Conservation (phyloP, 2,329 filamentous ascomycete genomes). For the Fusarium sp. region DNA sequence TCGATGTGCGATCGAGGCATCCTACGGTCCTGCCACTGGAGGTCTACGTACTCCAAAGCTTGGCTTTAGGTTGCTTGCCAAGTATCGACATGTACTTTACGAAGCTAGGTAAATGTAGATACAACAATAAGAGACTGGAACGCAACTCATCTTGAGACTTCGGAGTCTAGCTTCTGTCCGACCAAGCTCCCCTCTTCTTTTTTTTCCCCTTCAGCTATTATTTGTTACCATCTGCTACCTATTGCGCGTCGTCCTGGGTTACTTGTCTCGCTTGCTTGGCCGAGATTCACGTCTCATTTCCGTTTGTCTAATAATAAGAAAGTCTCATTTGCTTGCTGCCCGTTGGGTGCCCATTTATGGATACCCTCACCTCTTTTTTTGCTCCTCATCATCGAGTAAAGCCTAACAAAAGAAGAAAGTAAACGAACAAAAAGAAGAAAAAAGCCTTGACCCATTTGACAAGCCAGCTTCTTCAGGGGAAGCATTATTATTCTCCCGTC, state of each 20-base stretch:
- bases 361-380: constrained; percentile 30
- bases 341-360: constrained; percentile 41
- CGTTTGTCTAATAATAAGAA: constrained; percentile 20
- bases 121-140: constrained; percentile 31
- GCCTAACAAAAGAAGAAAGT: not conserved
- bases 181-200: not conserved
- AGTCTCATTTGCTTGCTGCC: constrained; percentile 43
- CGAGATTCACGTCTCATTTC: constrained; percentile 40
- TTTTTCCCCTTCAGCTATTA: constrained; percentile 5
- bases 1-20: not conserved
- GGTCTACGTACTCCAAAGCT: constrained; percentile 13
- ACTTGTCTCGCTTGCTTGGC: constrained; percentile 34
- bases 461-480: constrained; percentile 11
- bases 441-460: constrained; percentile 10
- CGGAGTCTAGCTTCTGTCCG: constrained; percentile 14
- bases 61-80: constrained; percentile 9
- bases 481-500: constrained; percentile 4
- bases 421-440: constrained; percentile 13
- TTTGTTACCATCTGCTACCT: not conserved
- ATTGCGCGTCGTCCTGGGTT: constrained; percentile 32
- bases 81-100: not conserved
- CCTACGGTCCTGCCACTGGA: not conserved
- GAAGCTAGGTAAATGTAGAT: constrained; percentile 14
- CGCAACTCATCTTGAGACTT: constrained; percentile 26
- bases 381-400: not conserved